Evolutionary conservation across 805 yeast species (phyloP).

Genomic region (Maudiozyma serrabonitensis): DNA sequence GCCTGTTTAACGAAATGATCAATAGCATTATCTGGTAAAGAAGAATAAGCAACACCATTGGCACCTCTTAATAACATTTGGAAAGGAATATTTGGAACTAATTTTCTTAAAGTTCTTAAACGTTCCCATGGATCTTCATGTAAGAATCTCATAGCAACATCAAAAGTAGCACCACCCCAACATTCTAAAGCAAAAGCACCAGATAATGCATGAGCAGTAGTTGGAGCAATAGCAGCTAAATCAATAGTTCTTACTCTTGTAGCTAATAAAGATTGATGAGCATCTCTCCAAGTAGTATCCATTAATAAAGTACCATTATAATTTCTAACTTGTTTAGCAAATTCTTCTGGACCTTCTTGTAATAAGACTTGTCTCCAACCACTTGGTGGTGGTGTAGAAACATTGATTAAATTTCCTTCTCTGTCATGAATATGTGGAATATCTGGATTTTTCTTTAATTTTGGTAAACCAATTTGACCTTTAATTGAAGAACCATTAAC

Average conservation of each 20-base stretch:
- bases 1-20: slow-evolving; percentile 95
- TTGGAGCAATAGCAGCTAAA: slow-evolving; percentile 81
- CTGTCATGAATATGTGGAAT: slow-evolving; percentile 63
- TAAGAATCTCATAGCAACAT: slow-evolving; percentile 95
- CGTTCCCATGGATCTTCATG: slow-evolving; percentile 99
- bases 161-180: slow-evolving; percentile 99
- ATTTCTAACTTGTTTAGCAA: slow-evolving; percentile 78
- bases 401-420: slow-evolving; percentile 53
- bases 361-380: slow-evolving; percentile 92
- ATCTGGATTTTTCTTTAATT: slow-evolving; percentile 62
- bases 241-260: slow-evolving; percentile 96
- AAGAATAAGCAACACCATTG: slow-evolving; percentile 96
- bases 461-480: slow-evolving; percentile 92
- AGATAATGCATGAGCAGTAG: slow-evolving; percentile 81
- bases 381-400: slow-evolving; percentile 45
- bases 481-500: slow-evolving; percentile 94
- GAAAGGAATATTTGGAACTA: slow-evolving; percentile 97
- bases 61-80: slow-evolving; percentile 99
- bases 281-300: slow-evolving; percentile 99
- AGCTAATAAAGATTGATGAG: slow-evolving; percentile 95
- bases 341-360: slow-evolving; percentile 78
- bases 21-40: slow-evolving; percentile 96
- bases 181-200: slow-evolving; percentile 95
- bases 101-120: slow-evolving; percentile 72
- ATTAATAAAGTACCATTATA: slow-evolving; percentile 83